Conservation (phyloP, 2,329 filamentous ascomycete genomes). For the Verruconis gallopava region DNA sequence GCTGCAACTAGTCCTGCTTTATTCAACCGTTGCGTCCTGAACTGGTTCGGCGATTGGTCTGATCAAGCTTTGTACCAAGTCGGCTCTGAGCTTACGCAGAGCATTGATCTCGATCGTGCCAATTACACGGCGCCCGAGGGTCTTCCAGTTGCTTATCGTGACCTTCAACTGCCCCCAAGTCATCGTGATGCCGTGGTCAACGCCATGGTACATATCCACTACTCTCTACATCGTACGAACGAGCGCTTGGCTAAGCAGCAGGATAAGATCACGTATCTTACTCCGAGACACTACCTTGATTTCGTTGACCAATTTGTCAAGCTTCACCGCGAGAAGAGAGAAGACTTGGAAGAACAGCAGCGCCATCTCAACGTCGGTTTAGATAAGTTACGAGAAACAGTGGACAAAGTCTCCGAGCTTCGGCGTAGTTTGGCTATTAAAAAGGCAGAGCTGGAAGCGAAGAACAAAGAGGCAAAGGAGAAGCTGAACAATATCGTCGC, state of each 20-base stretch:
- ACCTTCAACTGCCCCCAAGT: constrained; percentile 68
- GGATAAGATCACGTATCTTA: constrained; percentile 83
- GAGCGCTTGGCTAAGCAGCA: constrained; percentile 79
- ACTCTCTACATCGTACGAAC: constrained; percentile 87
- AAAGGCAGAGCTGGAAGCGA: constrained; percentile 82
- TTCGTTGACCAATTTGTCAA: constrained; percentile 97
- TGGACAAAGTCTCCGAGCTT: constrained; percentile 91
- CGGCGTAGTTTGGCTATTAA: constrained; percentile 85
- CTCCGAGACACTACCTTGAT: constrained; percentile 91
- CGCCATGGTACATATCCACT: constrained; percentile 97
- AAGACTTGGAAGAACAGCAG: constrained; percentile 96
- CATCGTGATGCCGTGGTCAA: constrained; percentile 92
- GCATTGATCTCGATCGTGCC: constrained; percentile 83
- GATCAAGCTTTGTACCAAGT: constrained; percentile 98
- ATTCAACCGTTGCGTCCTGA: constrained; percentile 98
- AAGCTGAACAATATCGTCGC: constrained; percentile 96
- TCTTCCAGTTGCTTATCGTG: constrained; percentile 84
- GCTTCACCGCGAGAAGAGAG: constrained; percentile 94
- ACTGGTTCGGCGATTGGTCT: constrained; percentile 99
- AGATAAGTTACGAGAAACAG: constrained; percentile 91
- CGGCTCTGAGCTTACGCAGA: constrained; percentile 85
- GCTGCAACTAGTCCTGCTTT: constrained; percentile 93
- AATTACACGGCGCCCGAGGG: constrained; percentile 80
- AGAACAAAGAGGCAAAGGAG: constrained; percentile 91
- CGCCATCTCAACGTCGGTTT: constrained; percentile 95